Conservation (phyloP, 2,329 filamentous ascomycete genomes). For the Geosmithia putterillii region DNA sequence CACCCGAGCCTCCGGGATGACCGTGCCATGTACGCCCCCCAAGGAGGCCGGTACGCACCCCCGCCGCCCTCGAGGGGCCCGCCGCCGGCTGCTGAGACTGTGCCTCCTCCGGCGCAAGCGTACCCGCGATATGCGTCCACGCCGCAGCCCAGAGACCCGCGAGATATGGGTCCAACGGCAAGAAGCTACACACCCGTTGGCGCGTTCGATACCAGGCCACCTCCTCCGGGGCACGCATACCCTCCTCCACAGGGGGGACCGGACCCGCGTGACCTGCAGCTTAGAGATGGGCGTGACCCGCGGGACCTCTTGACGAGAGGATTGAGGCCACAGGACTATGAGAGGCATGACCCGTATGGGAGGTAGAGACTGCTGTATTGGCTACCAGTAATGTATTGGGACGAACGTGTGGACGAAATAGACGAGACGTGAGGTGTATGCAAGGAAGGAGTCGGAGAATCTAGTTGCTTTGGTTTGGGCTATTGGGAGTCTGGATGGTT, state of each 20-base stretch:
- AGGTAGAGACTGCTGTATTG: conserved; percentile 14
- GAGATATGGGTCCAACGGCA: conserved; percentile 22
- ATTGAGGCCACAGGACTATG: conserved; percentile 30
- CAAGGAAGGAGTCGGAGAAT: too few relatives aligned
- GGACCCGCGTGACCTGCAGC: conserved; percentile 12
- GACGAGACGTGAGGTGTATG: too few relatives aligned
- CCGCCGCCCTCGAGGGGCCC: conserved; percentile 23
- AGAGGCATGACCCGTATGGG: conserved; percentile 31
- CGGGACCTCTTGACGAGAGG: conserved; percentile 8
- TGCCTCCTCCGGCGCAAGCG: conserved; percentile 22
- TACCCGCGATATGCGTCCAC: conserved; percentile 32
- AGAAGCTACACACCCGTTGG: conserved; percentile 32
- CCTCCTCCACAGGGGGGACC: neutral
- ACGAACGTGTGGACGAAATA: too few relatives aligned
- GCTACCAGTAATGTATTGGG: too few relatives aligned
- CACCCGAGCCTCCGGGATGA: conserved; percentile 22
- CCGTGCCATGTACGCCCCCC: conserved; percentile 20
- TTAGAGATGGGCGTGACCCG: conserved; percentile 12
- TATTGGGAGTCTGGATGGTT: too few relatives aligned
- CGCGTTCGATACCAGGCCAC: conserved; percentile 26
- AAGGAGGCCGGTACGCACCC: conserved; percentile 20
- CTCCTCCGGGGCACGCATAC: conserved; percentile 10
- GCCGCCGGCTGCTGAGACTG: conserved; percentile 25
- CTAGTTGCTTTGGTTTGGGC: too few relatives aligned
- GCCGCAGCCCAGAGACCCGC: conserved; percentile 24